Base-by-base conservation (phyloP, 202 grass and related monocot genomes). In the Zoysia matrella region DNA sequence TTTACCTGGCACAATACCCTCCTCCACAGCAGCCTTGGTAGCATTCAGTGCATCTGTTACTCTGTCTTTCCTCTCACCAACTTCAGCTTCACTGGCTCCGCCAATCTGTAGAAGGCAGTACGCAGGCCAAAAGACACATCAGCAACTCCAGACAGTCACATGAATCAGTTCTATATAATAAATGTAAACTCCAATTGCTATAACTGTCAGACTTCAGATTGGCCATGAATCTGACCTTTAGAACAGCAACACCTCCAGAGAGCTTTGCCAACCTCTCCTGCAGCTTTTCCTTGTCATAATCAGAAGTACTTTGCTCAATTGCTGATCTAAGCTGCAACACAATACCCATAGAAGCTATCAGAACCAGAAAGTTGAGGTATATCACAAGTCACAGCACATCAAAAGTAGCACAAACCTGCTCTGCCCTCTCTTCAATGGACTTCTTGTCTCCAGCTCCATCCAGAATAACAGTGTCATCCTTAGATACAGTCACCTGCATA, bases 271-370 rank as follows among this genome's bases (percentile, higher is more conserved):
- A 30, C 22, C 22, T 30, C 22, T 30, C 22, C 22, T 30, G 22
- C 22, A 30, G 22, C 22, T 30, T 30, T 30, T 30, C 22, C 22
- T 30, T 30, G 22, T 30, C 22, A 30, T 30, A 30, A 30, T 30
- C 22, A 30, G 22, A 30, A 30, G 22, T 30, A 30, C 22, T 30
- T 70, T 82, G 71, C 73, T 99, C 96, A 87, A 99, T 94, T 82
- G 87, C 77, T 79, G 89, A 88, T 67, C 93, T 90, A 83, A 99
- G 68, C 96, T 99, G 85, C 47, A 75, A 63, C 9, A 74, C 13
- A 11, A 60, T 18, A 68, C 56, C 52, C 41, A 52, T 18, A 52
- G 15, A 75, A 71, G 60, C 8, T 11, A 79, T 83, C 55, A 86
- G 54, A 60, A 41, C 55, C 65, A 47, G n/a, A 30, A 65, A 60